A percentile compares a stretch with the other conserved stretches of the same genome.
Conservation (phyloP, 2,329 filamentous ascomycete genomes). For the Dactylella cylindrospora region DNA sequence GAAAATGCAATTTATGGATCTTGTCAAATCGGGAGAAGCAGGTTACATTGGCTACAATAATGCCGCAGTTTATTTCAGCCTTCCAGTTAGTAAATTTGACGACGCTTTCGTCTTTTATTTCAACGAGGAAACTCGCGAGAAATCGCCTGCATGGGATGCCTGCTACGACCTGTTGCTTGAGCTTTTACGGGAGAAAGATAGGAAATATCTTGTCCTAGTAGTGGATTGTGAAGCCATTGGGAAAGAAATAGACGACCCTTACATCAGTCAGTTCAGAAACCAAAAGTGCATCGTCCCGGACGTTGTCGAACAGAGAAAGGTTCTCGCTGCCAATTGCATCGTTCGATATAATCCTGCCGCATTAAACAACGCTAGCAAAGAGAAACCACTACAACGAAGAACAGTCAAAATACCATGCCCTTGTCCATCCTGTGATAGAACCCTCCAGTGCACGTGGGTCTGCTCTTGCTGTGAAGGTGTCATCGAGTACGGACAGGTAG, state of each 20-base stretch:
- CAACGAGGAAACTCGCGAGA: conserved; percentile 28
- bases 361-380: conserved; percentile 43
- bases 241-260: conserved; percentile 36
- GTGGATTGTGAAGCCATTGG: conserved; percentile 47
- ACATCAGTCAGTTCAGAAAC: conserved; percentile 45
- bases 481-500: conserved; percentile 49
- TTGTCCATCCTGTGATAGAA: conserved; percentile 45
- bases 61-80: conserved; percentile 7
- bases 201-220: conserved; percentile 39
- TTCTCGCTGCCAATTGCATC: conserved; percentile 47
- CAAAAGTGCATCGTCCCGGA: conserved; percentile 38
- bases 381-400: conserved; percentile 49
- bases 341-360: conserved; percentile 34
- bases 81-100: conserved; percentile 3
- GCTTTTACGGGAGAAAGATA: conserved; percentile 40
- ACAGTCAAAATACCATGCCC: conserved; percentile 52
- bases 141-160: conserved; percentile 42
- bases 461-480: conserved; percentile 48
- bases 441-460: conserved; percentile 44
- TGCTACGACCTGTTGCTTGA: conserved; percentile 46
- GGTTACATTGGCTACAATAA: conserved; percentile 47
- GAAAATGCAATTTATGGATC: conserved; percentile 47
- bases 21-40: conserved; percentile 45
- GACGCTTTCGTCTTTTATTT: conserved; percentile 49
- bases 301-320: conserved; percentile 44